These are phyloP conservation scores for Epichloe glyceriae DNA, from an alignment of 2,329 filamentous ascomycete genomes.

Conservation along the genomic window DNA sequence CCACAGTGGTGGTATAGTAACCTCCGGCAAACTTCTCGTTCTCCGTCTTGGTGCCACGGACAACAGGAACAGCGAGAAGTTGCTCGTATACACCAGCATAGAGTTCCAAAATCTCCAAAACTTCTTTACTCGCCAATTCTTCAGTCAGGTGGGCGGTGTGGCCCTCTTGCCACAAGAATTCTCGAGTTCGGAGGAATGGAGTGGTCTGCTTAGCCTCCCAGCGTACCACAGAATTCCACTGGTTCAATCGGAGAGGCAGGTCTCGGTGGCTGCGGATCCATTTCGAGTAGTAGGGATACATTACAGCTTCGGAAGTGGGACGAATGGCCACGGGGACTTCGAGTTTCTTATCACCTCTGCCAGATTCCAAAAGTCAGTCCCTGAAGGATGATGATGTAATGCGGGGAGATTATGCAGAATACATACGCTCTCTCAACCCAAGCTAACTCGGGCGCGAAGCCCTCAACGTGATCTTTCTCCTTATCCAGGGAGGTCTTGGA, in stretches of 20 bases:
- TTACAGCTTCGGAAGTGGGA: constrained; percentile 63
- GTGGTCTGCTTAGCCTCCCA: constrained; percentile 95
- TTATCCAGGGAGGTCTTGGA: constrained; percentile 75
- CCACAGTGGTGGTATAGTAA: constrained; percentile 91
- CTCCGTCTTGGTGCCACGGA: constrained; percentile 88
- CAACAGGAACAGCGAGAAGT: constrained; percentile 85
- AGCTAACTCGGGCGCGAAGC: constrained; percentile 87
- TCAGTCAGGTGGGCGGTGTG: constrained; percentile 83
- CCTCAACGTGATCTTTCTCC: constrained; percentile 95
- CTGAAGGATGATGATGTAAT: neutral
- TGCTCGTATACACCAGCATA: constrained; percentile 90
- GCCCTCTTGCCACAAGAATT: constrained; percentile 97
- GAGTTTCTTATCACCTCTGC: constrained; percentile 77
- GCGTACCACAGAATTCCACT: constrained; percentile 87
- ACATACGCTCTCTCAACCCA: constrained; percentile 75
- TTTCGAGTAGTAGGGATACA: constrained; percentile 93
- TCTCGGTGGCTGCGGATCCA: constrained; percentile 97
- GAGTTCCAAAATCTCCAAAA: constrained; percentile 82
- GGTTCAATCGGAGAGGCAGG: constrained; percentile 84
- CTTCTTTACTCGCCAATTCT: constrained; percentile 68
- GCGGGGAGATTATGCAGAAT: neutral
- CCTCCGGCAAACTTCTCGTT: constrained; percentile 98
- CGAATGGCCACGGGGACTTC: constrained; percentile 64
- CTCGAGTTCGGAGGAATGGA: constrained; percentile 80
- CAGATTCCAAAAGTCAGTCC: constrained; percentile 2